phyloP scores from a whole-genome alignment of 1,284 basidiomycete species.

The Fomitopsis pinicola region DNA sequence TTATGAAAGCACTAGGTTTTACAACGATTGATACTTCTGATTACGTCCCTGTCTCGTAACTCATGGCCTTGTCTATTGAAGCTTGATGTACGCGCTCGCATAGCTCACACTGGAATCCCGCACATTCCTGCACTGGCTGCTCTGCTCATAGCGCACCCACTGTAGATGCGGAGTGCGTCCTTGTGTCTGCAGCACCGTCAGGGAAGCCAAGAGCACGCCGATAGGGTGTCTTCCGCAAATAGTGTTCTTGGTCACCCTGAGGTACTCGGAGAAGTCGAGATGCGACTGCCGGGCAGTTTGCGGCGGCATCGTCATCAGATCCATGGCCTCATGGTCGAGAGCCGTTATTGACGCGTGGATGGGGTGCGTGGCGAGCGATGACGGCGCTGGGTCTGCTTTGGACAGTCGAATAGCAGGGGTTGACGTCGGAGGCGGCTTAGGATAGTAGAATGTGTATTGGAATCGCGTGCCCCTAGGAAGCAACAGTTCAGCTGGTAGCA shows the following conservation, averaged over 20 bases:
- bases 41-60: neutral
- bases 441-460: slow-evolving; percentile 88
- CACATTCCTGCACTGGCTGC: slow-evolving; percentile 65
- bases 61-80: slow-evolving; percentile 25
- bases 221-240: slow-evolving; percentile 98
- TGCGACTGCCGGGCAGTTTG: slow-evolving; percentile 52
- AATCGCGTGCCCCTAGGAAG: slow-evolving; percentile 81
- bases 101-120: slow-evolving; percentile 93
- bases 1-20: neutral
- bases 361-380: slow-evolving; percentile 39
- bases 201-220: slow-evolving; percentile 81
- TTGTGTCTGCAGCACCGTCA: slow-evolving; percentile 57
- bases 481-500: neutral
- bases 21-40: neutral
- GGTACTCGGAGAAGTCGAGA: slow-evolving; percentile 67
- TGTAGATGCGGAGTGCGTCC: slow-evolving; percentile 43
- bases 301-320: slow-evolving; percentile 60
- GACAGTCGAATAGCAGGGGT: slow-evolving; percentile 50
- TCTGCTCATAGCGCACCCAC: slow-evolving; percentile 93
- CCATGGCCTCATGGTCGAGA: slow-evolving; percentile 80
- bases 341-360: slow-evolving; percentile 71
- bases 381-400: slow-evolving; percentile 33
- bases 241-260: slow-evolving; percentile 86
- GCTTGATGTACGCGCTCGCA: slow-evolving; percentile 79
- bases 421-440: slow-evolving; percentile 52